Evolutionary conservation across 1,139 yeast genomes (phyloP).

Genomic region (Yamadazyma triangularis): DNA sequence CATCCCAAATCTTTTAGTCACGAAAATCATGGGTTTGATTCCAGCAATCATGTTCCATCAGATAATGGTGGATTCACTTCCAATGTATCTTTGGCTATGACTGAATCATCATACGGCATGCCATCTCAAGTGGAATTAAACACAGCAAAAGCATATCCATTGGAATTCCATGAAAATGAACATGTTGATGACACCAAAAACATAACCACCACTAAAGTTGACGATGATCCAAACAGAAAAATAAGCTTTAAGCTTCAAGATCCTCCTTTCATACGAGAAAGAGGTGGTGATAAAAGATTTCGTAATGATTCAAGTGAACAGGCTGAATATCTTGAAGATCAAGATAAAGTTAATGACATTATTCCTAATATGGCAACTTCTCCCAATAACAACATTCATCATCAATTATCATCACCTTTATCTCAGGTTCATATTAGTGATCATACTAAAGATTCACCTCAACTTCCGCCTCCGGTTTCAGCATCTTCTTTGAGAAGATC

Average conservation of each 20-base stretch:
- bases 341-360: conserved; percentile 4
- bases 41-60: background rate
- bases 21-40: background rate
- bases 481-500: conserved; percentile 19
- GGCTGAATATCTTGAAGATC: background rate
- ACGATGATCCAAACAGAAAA: too few species aligned
- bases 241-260: conserved; percentile 5
- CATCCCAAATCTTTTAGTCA: background rate
- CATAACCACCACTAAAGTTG: background rate
- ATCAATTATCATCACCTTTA: conserved; percentile 18
- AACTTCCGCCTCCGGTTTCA: conserved; percentile 28
- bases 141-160: conserved; percentile 12
- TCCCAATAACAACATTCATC: conserved; percentile 4
- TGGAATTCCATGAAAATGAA: conserved; percentile 10
- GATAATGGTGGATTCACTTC: conserved; percentile 7
- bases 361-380: conserved; percentile 7
- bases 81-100: conserved; percentile 12
- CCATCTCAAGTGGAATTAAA: conserved; percentile 14
- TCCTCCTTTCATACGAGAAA: conserved; percentile 1
- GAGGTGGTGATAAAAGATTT: background rate
- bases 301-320: conserved; percentile 1
- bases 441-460: conserved; percentile 28
- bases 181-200: conserved; percentile 8
- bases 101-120: conserved; percentile 11
- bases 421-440: conserved; percentile 14